Percentiles rank a stretch among this genome's conserved stretches.
Conservation (phyloP, 306 rosid species). For the Neltuma alba region DNA sequence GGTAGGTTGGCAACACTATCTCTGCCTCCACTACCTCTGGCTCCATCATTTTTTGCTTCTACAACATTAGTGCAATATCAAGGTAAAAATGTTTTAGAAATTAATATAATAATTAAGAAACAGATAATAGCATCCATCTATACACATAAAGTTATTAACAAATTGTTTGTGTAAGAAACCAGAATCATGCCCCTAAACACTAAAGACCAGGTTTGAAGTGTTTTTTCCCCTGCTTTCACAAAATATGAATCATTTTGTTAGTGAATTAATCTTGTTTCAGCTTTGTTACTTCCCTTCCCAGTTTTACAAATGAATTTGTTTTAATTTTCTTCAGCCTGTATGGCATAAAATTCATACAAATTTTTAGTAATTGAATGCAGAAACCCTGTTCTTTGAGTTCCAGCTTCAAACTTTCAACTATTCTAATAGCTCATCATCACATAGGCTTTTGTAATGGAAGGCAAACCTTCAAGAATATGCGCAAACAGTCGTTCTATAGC, state of each 20-base stretch:
- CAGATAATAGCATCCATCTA: neutral
- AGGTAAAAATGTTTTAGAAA: neutral
- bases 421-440: neutral
- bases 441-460: neutral
- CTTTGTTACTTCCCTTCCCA: neutral
- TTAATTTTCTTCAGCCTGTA: neutral
- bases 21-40: slow-evolving; percentile 74
- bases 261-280: neutral
- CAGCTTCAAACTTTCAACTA: neutral
- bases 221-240: neutral
- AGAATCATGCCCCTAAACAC: neutral
- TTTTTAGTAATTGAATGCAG: neutral
- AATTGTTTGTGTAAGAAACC: neutral
- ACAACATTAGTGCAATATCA: slow-evolving; percentile 5
- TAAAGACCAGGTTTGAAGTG: neutral
- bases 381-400: neutral
- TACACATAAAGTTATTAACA: neutral
- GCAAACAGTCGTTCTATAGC: neutral
- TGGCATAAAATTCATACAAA: neutral
- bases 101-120: neutral
- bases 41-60: slow-evolving; percentile 56
- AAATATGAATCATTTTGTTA: neutral
- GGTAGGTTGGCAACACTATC: slow-evolving; percentile 76
- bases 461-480: neutral
- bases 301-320: neutral